Conservation (phyloP, 1,284 basidiomycete genomes). For the Irpex sp. region DNA sequence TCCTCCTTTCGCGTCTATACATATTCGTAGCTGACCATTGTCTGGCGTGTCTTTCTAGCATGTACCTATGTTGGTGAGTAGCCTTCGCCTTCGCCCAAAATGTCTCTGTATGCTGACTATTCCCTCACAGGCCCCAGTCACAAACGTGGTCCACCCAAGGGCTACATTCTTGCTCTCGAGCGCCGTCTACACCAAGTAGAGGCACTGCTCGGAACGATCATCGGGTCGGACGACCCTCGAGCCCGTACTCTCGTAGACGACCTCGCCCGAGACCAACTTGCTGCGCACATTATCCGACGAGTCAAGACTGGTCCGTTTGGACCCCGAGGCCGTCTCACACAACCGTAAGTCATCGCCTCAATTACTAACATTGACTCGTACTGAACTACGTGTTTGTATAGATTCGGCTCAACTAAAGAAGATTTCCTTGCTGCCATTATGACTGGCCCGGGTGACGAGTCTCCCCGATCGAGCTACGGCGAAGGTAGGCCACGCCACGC, state of each 20-base stretch:
- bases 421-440: constrained; percentile 26
- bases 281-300: constrained; percentile 26
- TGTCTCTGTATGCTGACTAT: background rate
- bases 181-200: constrained; percentile 30
- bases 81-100: background rate
- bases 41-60: constrained; percentile 10
- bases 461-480: constrained; percentile 6
- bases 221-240: constrained; percentile 26
- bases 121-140: constrained; percentile 23
- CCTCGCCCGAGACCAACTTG: constrained; percentile 25
- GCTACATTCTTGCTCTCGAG: constrained; percentile 29
- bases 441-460: constrained; percentile 19
- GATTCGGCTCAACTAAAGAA: constrained; percentile 27
- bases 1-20: background rate
- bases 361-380: background rate
- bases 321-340: constrained; percentile 20
- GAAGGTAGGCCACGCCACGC: constrained; percentile 5
- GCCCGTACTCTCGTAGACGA: constrained; percentile 25
- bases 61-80: constrained; percentile 22
- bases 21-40: background rate
- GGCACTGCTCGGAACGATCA: constrained; percentile 27
- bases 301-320: constrained; percentile 29
- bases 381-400: constrained; percentile 1
- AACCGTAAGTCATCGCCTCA: constrained; percentile 19
- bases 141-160: constrained; percentile 29